Evolutionary conservation across 257 asterid genomes (phyloP).

Genomic region (Penstemon newberryi): DNA sequence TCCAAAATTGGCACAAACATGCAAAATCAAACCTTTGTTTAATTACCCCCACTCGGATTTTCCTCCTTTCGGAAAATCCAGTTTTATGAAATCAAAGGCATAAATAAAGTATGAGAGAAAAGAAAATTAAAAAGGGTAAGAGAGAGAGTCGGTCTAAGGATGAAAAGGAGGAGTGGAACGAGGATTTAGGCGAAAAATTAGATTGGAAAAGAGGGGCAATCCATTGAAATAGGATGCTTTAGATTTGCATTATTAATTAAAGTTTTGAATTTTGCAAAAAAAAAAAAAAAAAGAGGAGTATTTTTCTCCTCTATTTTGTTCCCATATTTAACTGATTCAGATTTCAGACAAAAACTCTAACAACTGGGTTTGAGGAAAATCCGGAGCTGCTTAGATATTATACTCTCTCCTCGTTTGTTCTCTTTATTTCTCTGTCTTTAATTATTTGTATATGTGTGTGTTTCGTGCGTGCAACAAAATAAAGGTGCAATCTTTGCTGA

Average conservation of each 20-base stretch:
- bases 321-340: conserved; percentile 41
- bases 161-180: conserved; percentile 44
- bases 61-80: conserved; percentile 34
- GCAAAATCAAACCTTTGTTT: conserved; percentile 33
- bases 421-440: conserved; percentile 14
- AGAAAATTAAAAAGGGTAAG: conserved; percentile 15
- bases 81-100: conserved; percentile 25
- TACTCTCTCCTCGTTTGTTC: conserved; percentile 5
- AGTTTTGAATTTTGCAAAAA: conserved; percentile 26
- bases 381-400: conserved; percentile 47
- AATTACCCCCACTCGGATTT: conserved; percentile 28
- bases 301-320: conserved; percentile 14
- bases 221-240: conserved; percentile 50
- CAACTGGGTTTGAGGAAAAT: conserved; percentile 55
- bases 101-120: conserved; percentile 22
- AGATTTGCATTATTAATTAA: conserved; percentile 49
- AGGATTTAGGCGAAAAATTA: conserved; percentile 58
- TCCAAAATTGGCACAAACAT: conserved; percentile 37
- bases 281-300: not conserved
- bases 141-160: conserved; percentile 44
- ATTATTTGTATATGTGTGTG: conserved; percentile 9
- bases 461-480: conserved; percentile 8
- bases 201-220: conserved; percentile 36
- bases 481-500: conserved; percentile 43
- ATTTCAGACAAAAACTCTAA: conserved; percentile 40